phyloP scores from a whole-genome alignment of 2,329 filamentous ascomycete species.

The Aspergillus hortae region DNA sequence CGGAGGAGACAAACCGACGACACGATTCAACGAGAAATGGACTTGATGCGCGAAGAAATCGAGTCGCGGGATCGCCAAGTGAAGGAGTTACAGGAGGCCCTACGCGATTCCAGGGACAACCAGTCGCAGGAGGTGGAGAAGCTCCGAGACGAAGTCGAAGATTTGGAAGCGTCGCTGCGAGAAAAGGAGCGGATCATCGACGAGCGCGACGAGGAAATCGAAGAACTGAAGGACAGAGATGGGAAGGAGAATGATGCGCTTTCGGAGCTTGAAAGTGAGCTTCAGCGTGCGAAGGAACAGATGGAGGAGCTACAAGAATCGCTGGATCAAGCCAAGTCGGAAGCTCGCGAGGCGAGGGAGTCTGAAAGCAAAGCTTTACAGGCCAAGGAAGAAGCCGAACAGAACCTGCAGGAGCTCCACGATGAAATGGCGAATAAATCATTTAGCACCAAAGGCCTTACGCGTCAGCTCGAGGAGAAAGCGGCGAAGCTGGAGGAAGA shows the following conservation, averaged over 20 bases:
- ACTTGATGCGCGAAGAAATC: conserved; percentile 48
- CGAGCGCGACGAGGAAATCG: conserved; percentile 71
- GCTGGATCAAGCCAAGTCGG: conserved; percentile 35
- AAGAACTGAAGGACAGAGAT: conserved; percentile 56
- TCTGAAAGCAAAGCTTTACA: conserved; percentile 49
- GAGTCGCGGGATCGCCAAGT: conserved; percentile 46
- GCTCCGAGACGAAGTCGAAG: conserved; percentile 68
- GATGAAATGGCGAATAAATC: conserved; percentile 79
- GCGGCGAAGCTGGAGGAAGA: conserved; percentile 64
- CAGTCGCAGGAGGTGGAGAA: conserved; percentile 59
- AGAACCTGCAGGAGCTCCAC: conserved; percentile 61
- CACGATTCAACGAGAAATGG: conserved; percentile 61
- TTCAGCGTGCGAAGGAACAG: conserved; percentile 44
- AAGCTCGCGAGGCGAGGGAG: conserved; percentile 43
- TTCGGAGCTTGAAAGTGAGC: conserved; percentile 48
- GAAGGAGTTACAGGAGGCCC: conserved; percentile 45
- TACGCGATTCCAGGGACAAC: conserved; percentile 56
- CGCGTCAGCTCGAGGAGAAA: conserved; percentile 71
- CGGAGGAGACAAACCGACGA: conserved; percentile 73
- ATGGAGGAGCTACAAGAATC: conserved; percentile 43
- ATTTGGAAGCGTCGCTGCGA: conserved; percentile 70
- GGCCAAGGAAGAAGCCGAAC: conserved; percentile 48
- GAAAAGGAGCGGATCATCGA: conserved; percentile 72
- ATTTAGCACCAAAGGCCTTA: conserved; percentile 69
- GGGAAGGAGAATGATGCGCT: conserved; percentile 41